Conservation (phyloP, 176 grass and related monocot genomes). For the Stipa capillata region DNA sequence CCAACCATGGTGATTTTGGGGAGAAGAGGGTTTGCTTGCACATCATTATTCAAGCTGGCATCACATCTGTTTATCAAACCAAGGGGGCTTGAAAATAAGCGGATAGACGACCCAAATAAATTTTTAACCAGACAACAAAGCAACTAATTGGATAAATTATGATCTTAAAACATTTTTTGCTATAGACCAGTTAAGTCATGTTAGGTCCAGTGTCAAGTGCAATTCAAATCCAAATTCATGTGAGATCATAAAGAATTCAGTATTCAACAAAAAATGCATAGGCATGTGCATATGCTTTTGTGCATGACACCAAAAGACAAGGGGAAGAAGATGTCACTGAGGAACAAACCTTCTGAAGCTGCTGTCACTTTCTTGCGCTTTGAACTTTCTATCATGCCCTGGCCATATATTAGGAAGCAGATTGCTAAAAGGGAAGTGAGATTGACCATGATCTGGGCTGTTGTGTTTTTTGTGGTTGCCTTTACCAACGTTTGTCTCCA, state of each 20-base stretch:
- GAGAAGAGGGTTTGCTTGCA: slow-evolving; percentile 56
- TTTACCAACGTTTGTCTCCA: slow-evolving; percentile 11
- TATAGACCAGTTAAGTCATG: not conserved
- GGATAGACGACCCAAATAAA: not conserved
- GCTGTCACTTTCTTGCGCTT: slow-evolving; percentile 14
- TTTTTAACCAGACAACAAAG: not conserved
- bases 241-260: not conserved
- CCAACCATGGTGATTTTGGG: slow-evolving; percentile 96
- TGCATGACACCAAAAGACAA: not conserved
- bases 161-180: not conserved
- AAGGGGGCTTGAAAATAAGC: slow-evolving; percentile 12
- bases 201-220: not conserved
- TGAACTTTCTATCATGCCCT: slow-evolving; percentile 33
- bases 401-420: slow-evolving; percentile 68
- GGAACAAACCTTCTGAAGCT: slow-evolving; percentile 34
- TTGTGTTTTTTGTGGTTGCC: slow-evolving; percentile 8
- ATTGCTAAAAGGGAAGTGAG: slow-evolving; percentile 54
- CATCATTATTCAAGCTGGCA: slow-evolving; percentile 13
- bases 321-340: not conserved
- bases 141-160: not conserved
- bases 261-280: not conserved
- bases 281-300: not conserved
- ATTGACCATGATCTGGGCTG: slow-evolving; percentile 20
- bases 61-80: slow-evolving; percentile 20
- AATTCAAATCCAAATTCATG: slow-evolving; percentile 1